Evolutionary conservation across 2,329 filamentous ascomycete species (phyloP).

Genomic region (Botrytis galanthina): DNA sequence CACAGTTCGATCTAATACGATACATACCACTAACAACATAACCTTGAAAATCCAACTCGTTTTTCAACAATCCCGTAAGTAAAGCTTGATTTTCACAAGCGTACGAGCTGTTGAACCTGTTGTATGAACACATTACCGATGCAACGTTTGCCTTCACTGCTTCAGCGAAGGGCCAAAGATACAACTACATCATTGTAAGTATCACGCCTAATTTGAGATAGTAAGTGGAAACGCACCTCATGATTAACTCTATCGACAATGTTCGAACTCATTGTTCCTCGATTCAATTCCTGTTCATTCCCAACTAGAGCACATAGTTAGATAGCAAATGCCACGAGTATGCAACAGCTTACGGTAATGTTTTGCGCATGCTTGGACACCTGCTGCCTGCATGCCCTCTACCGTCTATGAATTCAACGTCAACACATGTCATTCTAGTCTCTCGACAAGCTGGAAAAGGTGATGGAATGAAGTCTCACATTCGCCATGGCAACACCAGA

Average conservation of each 20-base stretch:
- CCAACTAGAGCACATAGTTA: conserved; percentile 44
- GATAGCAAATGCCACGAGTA: conserved; percentile 35
- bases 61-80: conserved; percentile 63
- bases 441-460: background rate
- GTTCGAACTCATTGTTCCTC: conserved; percentile 54
- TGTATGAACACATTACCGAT: conserved; percentile 71
- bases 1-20: conserved; percentile 32
- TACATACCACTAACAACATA: conserved; percentile 53
- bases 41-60: conserved; percentile 74
- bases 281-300: conserved; percentile 67
- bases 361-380: conserved; percentile 53
- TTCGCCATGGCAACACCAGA: conserved; percentile 61
- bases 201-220: conserved; percentile 28
- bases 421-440: too few relatives aligned
- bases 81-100: conserved; percentile 62
- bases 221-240: conserved; percentile 58
- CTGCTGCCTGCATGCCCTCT: conserved; percentile 52
- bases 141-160: conserved; percentile 64
- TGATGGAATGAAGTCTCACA: conserved; percentile 17
- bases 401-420: conserved; percentile 48
- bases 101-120: conserved; percentile 68
- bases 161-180: conserved; percentile 59
- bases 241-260: conserved; percentile 65
- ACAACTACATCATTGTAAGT: conserved; percentile 26
- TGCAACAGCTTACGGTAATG: conserved; percentile 48